Evolutionary conservation across 441 rosid genomes (phyloP).

Genomic region (Melastoma candidum): DNA sequence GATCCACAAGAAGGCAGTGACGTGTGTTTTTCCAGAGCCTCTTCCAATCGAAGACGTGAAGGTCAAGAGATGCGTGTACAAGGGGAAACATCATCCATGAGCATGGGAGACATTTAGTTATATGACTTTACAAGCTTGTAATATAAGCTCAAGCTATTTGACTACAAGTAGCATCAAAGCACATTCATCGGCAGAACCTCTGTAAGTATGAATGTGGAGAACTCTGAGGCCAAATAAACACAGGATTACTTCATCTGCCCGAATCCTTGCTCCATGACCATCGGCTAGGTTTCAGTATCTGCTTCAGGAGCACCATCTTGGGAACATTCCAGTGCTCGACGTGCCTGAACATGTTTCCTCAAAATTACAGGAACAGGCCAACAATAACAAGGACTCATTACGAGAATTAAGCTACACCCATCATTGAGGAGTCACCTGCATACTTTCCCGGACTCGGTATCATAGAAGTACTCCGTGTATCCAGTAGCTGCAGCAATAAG

Average conservation of each 20-base stretch:
- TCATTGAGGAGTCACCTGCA: constrained; percentile 45
- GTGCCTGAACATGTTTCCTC: constrained; percentile 37
- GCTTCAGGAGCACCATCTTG: constrained; percentile 78
- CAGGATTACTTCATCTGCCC: constrained; percentile 13
- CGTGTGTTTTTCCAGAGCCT: constrained; percentile 38
- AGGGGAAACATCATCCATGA: constrained; percentile 5
- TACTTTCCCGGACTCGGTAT: constrained; percentile 56
- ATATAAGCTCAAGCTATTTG: too few relatives aligned
- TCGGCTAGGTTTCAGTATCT: constrained; percentile 67
- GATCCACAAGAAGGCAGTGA: constrained; percentile 16
- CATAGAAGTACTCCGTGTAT: constrained; percentile 75
- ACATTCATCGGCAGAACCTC: too few relatives aligned
- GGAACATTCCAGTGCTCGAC: constrained; percentile 97
- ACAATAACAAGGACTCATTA: not conserved
- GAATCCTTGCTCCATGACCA: constrained; percentile 32
- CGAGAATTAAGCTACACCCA: not conserved
- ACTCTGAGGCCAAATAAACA: too few relatives aligned
- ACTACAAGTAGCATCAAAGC: too few relatives aligned
- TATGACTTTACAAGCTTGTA: too few relatives aligned
- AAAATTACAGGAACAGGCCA: not conserved
- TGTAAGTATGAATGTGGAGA: too few relatives aligned
- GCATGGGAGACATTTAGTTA: too few relatives aligned
- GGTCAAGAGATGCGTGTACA: constrained; percentile 30
- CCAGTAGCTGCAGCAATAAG: constrained; percentile 57
- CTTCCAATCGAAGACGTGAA: constrained; percentile 30